Conservation (phyloP, 2,329 filamentous ascomycete species). For the Sporothrix mexicana region DNA sequence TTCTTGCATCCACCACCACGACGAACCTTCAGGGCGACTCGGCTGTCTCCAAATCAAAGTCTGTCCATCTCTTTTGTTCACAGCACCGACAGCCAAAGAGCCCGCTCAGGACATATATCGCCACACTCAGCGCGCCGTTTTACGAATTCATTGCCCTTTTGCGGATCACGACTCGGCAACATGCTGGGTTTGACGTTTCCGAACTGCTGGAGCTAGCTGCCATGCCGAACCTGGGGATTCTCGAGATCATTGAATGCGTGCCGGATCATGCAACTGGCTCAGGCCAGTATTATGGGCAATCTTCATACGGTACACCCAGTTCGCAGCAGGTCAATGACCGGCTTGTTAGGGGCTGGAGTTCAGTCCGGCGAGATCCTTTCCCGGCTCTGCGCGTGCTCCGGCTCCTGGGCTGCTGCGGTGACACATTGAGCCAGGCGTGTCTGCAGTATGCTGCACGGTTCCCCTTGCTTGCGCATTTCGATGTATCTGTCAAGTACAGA, state of each 20-base stretch:
- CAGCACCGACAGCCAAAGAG: not conserved
- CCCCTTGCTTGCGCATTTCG: constrained; percentile 54
- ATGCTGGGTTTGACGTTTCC: constrained; percentile 40
- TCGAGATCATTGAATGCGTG: constrained; percentile 52
- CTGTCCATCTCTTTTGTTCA: constrained; percentile 22
- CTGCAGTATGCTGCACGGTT: constrained; percentile 52
- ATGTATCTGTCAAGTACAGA: constrained; percentile 46
- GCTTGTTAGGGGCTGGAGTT: constrained; percentile 54
- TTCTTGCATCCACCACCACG: not conserved
- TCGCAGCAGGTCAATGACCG: constrained; percentile 49
- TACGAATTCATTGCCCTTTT: constrained; percentile 44
- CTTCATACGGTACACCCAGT: not conserved
- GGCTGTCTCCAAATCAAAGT: not conserved
- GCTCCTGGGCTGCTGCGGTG: constrained; percentile 40
- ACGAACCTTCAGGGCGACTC: not conserved
- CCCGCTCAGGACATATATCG: constrained; percentile 28
- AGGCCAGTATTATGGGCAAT: not conserved
- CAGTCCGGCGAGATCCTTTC: constrained; percentile 49
- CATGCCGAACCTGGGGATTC: constrained; percentile 55
- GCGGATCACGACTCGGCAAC: constrained; percentile 35
- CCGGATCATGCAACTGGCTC: too few species aligned
- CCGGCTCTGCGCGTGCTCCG: constrained; percentile 55
- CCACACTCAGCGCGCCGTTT: constrained; percentile 24
- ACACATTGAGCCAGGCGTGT: constrained; percentile 47
- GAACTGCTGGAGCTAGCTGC: constrained; percentile 51